Evolutionary conservation across 2,329 filamentous ascomycete genomes (phyloP).

Genomic region (Ceratocystis harringtonii): DNA sequence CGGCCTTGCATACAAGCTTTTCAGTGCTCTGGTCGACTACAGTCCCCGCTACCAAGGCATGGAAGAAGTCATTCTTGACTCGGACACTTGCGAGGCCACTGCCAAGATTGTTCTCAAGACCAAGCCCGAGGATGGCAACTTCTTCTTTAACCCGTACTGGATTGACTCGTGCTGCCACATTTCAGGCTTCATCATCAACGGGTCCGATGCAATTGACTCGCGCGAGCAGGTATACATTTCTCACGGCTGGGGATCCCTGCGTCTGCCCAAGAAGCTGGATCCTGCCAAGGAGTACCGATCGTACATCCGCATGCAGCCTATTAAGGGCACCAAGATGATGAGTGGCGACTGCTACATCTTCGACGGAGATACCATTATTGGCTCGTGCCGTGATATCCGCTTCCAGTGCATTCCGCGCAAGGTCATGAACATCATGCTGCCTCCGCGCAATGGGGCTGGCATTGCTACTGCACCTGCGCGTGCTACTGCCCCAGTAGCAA

Average conservation of each 20-base stretch:
- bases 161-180: conserved; percentile 45
- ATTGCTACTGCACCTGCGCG: conserved; percentile 25
- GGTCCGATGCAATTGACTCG: conserved; percentile 39
- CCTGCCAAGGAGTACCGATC: conserved; percentile 36
- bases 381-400: conserved; percentile 40
- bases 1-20: conserved; percentile 63
- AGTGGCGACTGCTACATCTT: conserved; percentile 40
- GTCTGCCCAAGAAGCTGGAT: conserved; percentile 33
- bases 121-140: conserved; percentile 33
- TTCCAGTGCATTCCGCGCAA: conserved; percentile 53
- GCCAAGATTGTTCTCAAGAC: conserved; percentile 36
- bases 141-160: conserved; percentile 43
- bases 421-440: conserved; percentile 50
- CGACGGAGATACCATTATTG: conserved; percentile 36
- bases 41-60: conserved; percentile 39
- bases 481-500: conserved; percentile 23
- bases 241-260: conserved; percentile 42
- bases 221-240: conserved; percentile 42
- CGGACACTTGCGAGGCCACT: conserved; percentile 39
- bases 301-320: conserved; percentile 43
- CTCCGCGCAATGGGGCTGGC: conserved; percentile 38
- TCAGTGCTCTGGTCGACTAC: conserved; percentile 42
- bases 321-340: conserved; percentile 36
- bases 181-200: conserved; percentile 47
- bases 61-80: conserved; percentile 41